phyloP scores from a whole-genome alignment of 805 yeast species.

The Candida quercuum region DNA sequence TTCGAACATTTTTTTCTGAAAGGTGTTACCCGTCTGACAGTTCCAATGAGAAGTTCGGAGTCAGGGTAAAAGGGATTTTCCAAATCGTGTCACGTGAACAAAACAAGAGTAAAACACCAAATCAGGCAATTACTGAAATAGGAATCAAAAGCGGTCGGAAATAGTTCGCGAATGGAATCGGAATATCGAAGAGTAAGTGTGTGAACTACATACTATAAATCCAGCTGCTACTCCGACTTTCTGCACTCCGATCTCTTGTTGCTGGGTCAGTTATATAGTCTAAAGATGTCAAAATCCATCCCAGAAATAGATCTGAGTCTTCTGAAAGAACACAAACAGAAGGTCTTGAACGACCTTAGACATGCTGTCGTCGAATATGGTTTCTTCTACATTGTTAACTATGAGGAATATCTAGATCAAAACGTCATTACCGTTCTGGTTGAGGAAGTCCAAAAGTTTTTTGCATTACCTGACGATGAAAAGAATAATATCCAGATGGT shows the following conservation, averaged over 20 bases:
- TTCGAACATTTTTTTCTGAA: conserved; percentile 11
- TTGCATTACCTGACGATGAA: conserved; percentile 28
- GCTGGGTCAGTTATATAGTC: too few relatives aligned
- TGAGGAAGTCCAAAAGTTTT: conserved; percentile 27
- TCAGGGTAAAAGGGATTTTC: conserved; percentile 2
- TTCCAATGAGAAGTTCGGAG: not conserved
- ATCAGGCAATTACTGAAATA: too few relatives aligned
- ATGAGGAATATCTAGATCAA: conserved; percentile 23
- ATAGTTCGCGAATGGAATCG: too few relatives aligned
- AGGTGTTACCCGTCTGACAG: not conserved
- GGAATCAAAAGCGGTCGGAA: not conserved
- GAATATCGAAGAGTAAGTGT: too few relatives aligned
- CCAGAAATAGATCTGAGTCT: conserved; percentile 15
- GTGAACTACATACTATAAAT: too few relatives aligned
- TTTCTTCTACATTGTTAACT: conserved; percentile 30
- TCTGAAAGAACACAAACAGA: conserved; percentile 4
- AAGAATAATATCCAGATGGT: conserved; percentile 33
- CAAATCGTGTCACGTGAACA: too few relatives aligned
- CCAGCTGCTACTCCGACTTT: too few relatives aligned
- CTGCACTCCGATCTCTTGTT: too few relatives aligned
- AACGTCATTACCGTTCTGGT: conserved; percentile 26
- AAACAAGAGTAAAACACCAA: too few relatives aligned
- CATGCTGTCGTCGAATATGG: conserved; percentile 37
- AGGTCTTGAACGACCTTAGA: conserved; percentile 19
- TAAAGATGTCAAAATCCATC: conserved; percentile 3